Conservation (phyloP, 257 asterid genomes). For the Linaria vulgaris region DNA sequence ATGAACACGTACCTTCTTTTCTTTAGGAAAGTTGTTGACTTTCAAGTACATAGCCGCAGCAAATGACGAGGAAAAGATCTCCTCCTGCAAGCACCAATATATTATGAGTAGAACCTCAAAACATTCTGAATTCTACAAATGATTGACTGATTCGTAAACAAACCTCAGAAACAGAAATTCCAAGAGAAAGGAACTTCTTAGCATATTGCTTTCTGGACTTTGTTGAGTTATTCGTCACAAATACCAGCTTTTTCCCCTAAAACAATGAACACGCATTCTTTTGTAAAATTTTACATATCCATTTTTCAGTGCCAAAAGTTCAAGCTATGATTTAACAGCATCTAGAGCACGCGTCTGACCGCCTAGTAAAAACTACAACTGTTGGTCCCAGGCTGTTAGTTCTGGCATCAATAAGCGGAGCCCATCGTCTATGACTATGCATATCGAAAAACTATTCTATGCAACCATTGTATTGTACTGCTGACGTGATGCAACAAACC, state of each 20-base stretch:
- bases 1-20: slow-evolving; percentile 63
- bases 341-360: background rate
- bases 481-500: too few relatives aligned
- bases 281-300: background rate
- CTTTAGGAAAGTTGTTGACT: slow-evolving; percentile 62
- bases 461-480: too few relatives aligned
- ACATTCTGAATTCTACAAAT: slow-evolving; percentile 3
- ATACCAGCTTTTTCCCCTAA: slow-evolving; percentile 84
- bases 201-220: slow-evolving; percentile 80
- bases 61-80: slow-evolving; percentile 87
- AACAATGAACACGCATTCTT: slow-evolving; percentile 4
- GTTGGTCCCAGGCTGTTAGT: too few relatives aligned
- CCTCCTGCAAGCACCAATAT: slow-evolving; percentile 56
- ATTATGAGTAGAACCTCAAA: background rate
- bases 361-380: too few relatives aligned
- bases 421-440: too few relatives aligned
- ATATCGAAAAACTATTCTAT: too few relatives aligned
- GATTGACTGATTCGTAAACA: slow-evolving; percentile 21
- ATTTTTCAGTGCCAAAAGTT: background rate
- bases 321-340: background rate
- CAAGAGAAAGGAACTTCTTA: slow-evolving; percentile 73
- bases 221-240: slow-evolving; percentile 91
- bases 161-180: slow-evolving; percentile 81
- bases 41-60: slow-evolving; percentile 97
- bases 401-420: too few relatives aligned